A percentile compares a stretch with the other conserved stretches of the same genome.
phyloP scores from a whole-genome alignment of 495 filamentous ascomycete genomes.

The Wilcoxina mikolae region DNA sequence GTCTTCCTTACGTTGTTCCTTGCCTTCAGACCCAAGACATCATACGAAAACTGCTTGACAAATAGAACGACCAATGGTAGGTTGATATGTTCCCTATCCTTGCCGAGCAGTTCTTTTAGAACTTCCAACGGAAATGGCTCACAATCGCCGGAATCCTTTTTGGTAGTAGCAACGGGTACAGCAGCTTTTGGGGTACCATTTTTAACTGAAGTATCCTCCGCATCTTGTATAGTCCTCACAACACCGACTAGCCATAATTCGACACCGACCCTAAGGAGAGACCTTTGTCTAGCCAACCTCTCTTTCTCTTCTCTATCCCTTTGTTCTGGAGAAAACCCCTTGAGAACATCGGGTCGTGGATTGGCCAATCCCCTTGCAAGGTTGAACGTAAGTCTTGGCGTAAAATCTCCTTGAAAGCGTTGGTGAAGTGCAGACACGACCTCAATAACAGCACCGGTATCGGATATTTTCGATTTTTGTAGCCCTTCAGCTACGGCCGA shows the following conservation, averaged over 20 bases:
- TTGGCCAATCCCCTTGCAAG: conserved; percentile 84
- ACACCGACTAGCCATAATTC: conserved; percentile 93
- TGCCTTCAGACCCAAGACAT: conserved; percentile 66
- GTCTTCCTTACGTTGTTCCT: conserved; percentile 52
- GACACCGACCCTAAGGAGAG: conserved; percentile 75
- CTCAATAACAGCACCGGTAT: conserved; percentile 83
- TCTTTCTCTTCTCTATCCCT: conserved; percentile 95
- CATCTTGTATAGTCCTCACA: conserved; percentile 77
- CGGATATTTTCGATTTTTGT: conserved; percentile 76
- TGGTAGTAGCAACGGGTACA: conserved; percentile 30
- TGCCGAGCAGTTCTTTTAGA: conserved; percentile 83
- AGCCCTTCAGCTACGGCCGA: conserved; percentile 96
- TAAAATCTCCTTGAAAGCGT: conserved; percentile 84
- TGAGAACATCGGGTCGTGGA: conserved; percentile 74
- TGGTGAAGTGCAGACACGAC: conserved; percentile 90
- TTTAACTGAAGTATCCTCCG: conserved; percentile 56
- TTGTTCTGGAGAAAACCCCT: conserved; percentile 60
- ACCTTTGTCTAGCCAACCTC: conserved; percentile 67
- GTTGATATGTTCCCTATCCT: conserved; percentile 85
- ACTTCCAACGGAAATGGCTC: conserved; percentile 85
- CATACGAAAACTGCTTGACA: conserved; percentile 92
- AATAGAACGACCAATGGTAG: conserved; percentile 84
- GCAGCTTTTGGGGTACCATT: conserved; percentile 38
- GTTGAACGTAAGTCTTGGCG: conserved; percentile 78
- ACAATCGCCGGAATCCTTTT: conserved; percentile 25